Evolutionary conservation across 495 filamentous ascomycete species (phyloP).

Genomic region (Chaetomidium leptoderma): DNA sequence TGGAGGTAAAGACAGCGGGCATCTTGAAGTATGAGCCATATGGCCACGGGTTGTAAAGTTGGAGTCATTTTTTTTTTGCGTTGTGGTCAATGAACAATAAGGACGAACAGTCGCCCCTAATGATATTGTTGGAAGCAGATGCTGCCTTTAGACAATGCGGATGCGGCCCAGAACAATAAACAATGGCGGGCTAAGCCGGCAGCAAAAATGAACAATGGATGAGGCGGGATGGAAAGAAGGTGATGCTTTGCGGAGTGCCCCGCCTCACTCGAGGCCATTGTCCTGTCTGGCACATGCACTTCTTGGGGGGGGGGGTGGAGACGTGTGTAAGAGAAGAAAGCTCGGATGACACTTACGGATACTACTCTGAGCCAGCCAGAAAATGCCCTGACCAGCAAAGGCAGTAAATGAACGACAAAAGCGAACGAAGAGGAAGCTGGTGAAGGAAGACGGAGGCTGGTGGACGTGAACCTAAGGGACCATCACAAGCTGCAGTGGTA

Average conservation of each 20-base stretch:
- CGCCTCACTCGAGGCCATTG: constrained; percentile 2
- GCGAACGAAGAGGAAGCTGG: constrained; percentile 13
- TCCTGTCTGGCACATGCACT: background rate
- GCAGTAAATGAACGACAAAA: constrained; percentile 22
- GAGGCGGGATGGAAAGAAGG: background rate
- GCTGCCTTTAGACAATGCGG: background rate
- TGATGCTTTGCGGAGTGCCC: background rate
- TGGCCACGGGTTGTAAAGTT: background rate
- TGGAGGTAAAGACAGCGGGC: background rate
- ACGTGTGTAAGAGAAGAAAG: background rate
- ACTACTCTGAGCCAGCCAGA: constrained; percentile 10
- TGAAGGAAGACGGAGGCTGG: constrained; percentile 11
- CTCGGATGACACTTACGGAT: constrained; percentile 1
- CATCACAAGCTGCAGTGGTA: constrained; percentile 14
- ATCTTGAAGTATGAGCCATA: background rate
- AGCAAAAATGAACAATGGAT: background rate
- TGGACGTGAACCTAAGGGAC: constrained; percentile 13
- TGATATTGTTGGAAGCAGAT: background rate
- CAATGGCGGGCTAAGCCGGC: background rate
- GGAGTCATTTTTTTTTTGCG: background rate
- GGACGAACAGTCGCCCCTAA: background rate
- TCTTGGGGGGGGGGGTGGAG: background rate
- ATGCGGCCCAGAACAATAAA: background rate
- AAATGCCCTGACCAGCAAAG: constrained; percentile 20
- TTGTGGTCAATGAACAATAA: constrained; percentile 1